Evolutionary conservation across 345 rosid species (phyloP), one percentile per base, ranked within the genome.

Genomic region (Hypericum perforatum): DNA sequence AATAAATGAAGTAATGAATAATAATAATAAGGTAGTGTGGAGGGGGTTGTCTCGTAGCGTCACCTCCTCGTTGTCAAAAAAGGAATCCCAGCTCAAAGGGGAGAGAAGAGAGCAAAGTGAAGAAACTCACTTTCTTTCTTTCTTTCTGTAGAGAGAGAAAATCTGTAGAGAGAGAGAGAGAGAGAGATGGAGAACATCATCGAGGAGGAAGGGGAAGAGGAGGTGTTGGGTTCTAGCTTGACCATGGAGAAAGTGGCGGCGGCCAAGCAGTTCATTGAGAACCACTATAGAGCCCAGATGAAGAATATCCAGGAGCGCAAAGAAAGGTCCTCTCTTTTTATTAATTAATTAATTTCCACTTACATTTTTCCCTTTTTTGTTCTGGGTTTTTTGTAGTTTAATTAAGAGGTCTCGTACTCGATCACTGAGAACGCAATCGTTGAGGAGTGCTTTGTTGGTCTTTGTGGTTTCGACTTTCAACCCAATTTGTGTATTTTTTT

Each of bases 181-280:
- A 16, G 53, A 48, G 43, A 40, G 55, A 37, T 37, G 44, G 42
- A 41, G n/a, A 11, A 9, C 40, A 40, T 60, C 50, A 47, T 52
- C 9, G 43, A 41, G 43, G 43, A 41, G 43, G 43, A 39, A 16
- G 55, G 39, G 11, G 81, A 73, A 47, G 76, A 78, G 61, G 89
- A 82, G 78, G 83, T 78, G 58, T 39, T 77, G 61, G 94, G 94
- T 61, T 86, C 95, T 68, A 86, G 84, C 68, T 81, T 86, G 75
- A 90, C 97, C 63, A 82, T 90, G 97, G 97, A 90, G 91, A 90
- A 77, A 62, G 97, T 90, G 58, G 97, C 97, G 14, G 97, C 95
- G 11, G 89, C 97, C 32, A 90, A 90, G 64, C 88, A 90, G 86
- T 90, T 72, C 78, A 90, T 90, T 52, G 97, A 90, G 80, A 90